phyloP scores from a whole-genome alignment of 768 basidiomycete species.

The Tubosaeta brunneosetosa region DNA sequence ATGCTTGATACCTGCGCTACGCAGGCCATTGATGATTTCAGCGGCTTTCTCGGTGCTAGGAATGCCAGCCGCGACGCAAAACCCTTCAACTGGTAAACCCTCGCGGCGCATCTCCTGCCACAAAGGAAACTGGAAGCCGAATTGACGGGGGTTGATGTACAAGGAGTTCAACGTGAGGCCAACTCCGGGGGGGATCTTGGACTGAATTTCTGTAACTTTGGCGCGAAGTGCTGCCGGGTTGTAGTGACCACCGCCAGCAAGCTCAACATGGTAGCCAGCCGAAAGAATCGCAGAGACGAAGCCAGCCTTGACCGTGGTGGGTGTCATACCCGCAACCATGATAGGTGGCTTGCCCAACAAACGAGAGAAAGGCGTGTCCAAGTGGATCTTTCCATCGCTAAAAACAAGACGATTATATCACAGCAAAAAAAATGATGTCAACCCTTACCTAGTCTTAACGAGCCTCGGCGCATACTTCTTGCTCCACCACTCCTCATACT shows the following conservation, averaged over 20 bases:
- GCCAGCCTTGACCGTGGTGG: slow-evolving; percentile 91
- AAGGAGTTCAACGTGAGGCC: slow-evolving; percentile 93
- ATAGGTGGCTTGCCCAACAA: slow-evolving; percentile 94
- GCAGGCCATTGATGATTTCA: slow-evolving; percentile 87
- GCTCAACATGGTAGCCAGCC: slow-evolving; percentile 94
- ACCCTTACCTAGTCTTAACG: slow-evolving; percentile 76
- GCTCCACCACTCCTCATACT: slow-evolving; percentile 85
- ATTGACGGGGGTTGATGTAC: slow-evolving; percentile 98
- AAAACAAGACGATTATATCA: not conserved
- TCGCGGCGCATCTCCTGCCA: slow-evolving; percentile 98
- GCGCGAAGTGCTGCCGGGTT: slow-evolving; percentile 81
- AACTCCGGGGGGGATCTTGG: slow-evolving; percentile 78
- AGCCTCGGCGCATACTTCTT: slow-evolving; percentile 82
- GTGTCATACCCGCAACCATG: slow-evolving; percentile 99
- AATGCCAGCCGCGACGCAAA: slow-evolving; percentile 97
- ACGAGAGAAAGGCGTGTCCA: slow-evolving; percentile 96
- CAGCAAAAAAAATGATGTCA: not conserved
- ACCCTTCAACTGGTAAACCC: slow-evolving; percentile 95
- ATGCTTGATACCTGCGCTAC: slow-evolving; percentile 85
- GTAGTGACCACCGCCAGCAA: slow-evolving; percentile 98
- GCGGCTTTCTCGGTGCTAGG: slow-evolving; percentile 95
- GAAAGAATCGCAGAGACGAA: slow-evolving; percentile 91
- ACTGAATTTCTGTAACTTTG: slow-evolving; percentile 91
- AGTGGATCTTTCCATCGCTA: slow-evolving; percentile 86
- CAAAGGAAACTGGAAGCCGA: slow-evolving; percentile 92